Percentiles rank a stretch among this genome's conserved stretches.
Conservation (phyloP, 805 yeast genomes). For the Blastobotrys robertii region DNA sequence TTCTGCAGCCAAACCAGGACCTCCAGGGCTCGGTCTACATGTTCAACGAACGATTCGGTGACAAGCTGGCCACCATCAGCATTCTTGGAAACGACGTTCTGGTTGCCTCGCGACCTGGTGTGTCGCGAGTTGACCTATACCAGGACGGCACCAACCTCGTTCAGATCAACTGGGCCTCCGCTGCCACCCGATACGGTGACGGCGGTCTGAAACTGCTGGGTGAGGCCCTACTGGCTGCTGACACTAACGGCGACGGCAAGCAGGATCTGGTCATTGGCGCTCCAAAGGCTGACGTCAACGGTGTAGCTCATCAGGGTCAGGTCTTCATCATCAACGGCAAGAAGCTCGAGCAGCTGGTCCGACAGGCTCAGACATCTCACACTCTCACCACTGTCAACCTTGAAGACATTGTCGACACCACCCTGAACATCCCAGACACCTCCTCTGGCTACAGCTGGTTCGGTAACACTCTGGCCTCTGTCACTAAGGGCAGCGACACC, state of each 20-base stretch:
- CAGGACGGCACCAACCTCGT: conserved; percentile 19
- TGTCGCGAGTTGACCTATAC: conserved; percentile 34
- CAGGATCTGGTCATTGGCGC: conserved; percentile 39
- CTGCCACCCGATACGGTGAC: conserved; percentile 29
- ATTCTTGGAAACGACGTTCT: conserved; percentile 29
- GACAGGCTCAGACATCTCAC: conserved; percentile 9
- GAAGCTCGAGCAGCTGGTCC: conserved; percentile 12
- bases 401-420: conserved; percentile 4
- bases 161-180: conserved; percentile 21
- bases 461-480: conserved; percentile 1
- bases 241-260: conserved; percentile 31
- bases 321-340: conserved; percentile 28
- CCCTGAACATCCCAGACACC: conserved; percentile 7
- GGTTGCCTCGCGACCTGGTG: conserved; percentile 45
- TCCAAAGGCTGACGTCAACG: conserved; percentile 30
- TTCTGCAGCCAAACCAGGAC: too few relatives aligned
- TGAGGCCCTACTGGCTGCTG: conserved; percentile 24
- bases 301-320: conserved; percentile 29
- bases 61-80: conserved; percentile 21
- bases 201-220: conserved; percentile 39
- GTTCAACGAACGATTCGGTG: conserved; percentile 36
- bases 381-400: conserved; percentile 9
- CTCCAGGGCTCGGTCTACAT: conserved; percentile 6
- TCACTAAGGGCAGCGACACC: conserved; percentile 27
- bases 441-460: background rate